These are phyloP conservation scores for Lecanicillium sp. DNA, from an alignment of 2,329 filamentous ascomycete species.

Conservation along the genomic window DNA sequence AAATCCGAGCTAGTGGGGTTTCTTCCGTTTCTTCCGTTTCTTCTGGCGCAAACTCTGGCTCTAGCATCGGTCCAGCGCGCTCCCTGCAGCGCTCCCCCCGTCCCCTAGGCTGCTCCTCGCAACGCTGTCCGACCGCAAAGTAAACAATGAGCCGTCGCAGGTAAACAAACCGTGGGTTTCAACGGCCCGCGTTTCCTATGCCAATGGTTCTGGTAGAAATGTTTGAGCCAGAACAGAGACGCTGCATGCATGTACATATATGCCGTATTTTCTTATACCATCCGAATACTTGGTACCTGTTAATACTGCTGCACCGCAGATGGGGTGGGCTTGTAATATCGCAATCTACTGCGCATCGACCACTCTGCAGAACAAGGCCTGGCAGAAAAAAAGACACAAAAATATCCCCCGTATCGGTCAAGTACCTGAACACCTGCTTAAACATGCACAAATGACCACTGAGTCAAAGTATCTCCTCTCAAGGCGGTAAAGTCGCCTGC, in stretches of 20 bases:
- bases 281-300: no score
- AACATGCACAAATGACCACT: no score
- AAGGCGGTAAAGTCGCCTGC: no score
- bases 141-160: conserved; percentile 5
- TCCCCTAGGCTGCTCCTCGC: not conserved
- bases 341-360: not conserved
- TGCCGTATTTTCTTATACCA: not conserved
- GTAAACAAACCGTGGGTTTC: not conserved
- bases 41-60: not conserved
- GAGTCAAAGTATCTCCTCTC: no score
- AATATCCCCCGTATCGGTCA: not conserved
- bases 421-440: no score
- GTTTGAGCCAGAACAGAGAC: no score
- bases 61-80: no score
- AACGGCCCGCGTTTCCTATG: not conserved
- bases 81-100: not conserved
- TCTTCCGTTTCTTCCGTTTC: no score
- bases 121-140: not conserved
- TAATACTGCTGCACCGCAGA: no score
- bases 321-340: not conserved
- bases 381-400: not conserved
- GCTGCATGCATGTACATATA: no score
- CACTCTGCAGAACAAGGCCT: not conserved
- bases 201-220: no score
- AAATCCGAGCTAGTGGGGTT: not conserved